These are phyloP conservation scores for Phlebiopsis flavidoalba DNA, from an alignment of 768 basidiomycete species.

Conservation along the genomic window DNA sequence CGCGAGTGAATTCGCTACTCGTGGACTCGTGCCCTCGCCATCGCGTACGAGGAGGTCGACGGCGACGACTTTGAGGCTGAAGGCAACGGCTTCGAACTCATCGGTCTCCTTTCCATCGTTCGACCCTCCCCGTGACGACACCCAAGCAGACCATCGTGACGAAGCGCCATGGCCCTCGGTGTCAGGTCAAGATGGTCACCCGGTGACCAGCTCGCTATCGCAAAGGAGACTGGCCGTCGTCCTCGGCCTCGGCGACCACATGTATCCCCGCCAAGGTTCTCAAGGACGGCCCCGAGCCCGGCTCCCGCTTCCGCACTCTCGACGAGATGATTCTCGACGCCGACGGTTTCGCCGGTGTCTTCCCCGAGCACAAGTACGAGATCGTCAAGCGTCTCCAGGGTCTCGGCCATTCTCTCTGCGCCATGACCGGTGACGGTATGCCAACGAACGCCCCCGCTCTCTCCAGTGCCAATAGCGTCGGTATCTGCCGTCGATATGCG, in stretches of 20 bases:
- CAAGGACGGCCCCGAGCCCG: constrained; percentile 91
- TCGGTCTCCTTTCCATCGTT: constrained; percentile 95
- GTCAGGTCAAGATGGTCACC: constrained; percentile 99
- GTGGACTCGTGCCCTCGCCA: constrained; percentile 98
- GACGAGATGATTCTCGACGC: constrained; percentile 99
- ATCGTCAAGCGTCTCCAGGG: constrained; percentile 98
- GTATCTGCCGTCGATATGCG: constrained; percentile 99
- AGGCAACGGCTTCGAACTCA: constrained; percentile 96
- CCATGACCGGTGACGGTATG: constrained; percentile 99
- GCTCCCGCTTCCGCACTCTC: constrained; percentile 74
- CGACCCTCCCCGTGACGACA: constrained; percentile 95
- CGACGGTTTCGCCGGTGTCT: constrained; percentile 98
- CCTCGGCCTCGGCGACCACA: constrained; percentile 98
- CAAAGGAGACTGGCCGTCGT: constrained; percentile 98
- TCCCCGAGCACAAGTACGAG: constrained; percentile 99
- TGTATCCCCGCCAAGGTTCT: constrained; percentile 99
- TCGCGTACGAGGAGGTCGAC: constrained; percentile 91
- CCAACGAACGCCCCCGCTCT: constrained; percentile 92
- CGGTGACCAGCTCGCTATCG: constrained; percentile 99
- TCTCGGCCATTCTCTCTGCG: constrained; percentile 91
- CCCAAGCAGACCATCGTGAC: constrained; percentile 98
- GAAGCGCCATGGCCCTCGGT: constrained; percentile 92
- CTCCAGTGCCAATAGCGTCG: constrained; percentile 95
- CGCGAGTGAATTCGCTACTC: constrained; percentile 89
- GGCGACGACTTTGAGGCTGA: constrained; percentile 78